Evolutionary conservation across 768 basidiomycete species (phyloP).

Genomic region (Suillus tomentosus): DNA sequence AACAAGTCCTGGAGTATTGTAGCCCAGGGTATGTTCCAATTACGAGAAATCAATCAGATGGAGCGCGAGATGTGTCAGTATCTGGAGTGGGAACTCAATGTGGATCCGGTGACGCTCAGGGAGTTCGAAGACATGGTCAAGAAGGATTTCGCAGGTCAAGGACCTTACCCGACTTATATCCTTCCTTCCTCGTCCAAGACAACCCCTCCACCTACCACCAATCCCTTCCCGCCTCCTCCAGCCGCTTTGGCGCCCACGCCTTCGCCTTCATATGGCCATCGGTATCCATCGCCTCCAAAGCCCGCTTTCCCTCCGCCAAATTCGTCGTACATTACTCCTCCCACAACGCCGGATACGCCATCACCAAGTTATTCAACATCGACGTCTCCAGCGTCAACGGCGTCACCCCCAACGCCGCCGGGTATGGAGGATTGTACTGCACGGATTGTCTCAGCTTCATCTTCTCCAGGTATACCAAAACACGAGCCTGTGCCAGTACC

Average conservation of each 20-base stretch:
- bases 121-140: constrained; percentile 64
- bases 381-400: constrained; percentile 62
- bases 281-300: constrained; percentile 36
- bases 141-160: constrained; percentile 57
- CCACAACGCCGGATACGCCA: constrained; percentile 54
- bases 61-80: constrained; percentile 83
- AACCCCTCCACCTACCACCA: constrained; percentile 39
- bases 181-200: constrained; percentile 64
- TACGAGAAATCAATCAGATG: constrained; percentile 82
- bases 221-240: constrained; percentile 36
- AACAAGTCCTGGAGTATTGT: constrained; percentile 94
- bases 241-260: constrained; percentile 29
- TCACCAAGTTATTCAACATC: constrained; percentile 51
- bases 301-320: constrained; percentile 15
- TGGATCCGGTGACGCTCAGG: constrained; percentile 60
- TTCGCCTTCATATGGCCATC: constrained; percentile 31
- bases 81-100: constrained; percentile 88
- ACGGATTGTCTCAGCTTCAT: constrained; percentile 45
- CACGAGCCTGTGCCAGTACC: constrained; percentile 26
- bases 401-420: constrained; percentile 60
- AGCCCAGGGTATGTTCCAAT: constrained; percentile 81
- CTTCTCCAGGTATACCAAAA: constrained; percentile 34
- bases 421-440: constrained; percentile 52
- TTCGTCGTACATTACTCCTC: constrained; percentile 29
- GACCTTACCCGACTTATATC: constrained; percentile 65